A percentile compares a stretch with the other conserved stretches of the same genome.
phyloP scores from a whole-genome alignment of 2,329 filamentous ascomycete genomes.

The Aspergillus brunneoviolaceus region DNA sequence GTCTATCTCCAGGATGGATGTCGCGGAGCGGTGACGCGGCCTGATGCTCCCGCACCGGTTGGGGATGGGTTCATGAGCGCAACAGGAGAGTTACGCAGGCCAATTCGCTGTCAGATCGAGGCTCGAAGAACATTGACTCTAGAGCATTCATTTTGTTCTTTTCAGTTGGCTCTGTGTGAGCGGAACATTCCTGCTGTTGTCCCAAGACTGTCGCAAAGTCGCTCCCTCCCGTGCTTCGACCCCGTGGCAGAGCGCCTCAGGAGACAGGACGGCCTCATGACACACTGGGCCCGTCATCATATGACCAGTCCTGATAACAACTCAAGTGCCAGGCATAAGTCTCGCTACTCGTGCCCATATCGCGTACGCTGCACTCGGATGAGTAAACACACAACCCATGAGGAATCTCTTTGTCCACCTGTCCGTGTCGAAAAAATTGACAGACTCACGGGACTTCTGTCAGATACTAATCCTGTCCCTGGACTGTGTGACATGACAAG shows the following conservation, averaged over 20 bases:
- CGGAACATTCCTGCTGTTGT: neutral
- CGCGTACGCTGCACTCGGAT: slow-evolving; percentile 40
- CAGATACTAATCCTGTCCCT: slow-evolving; percentile 5
- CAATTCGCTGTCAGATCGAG: neutral
- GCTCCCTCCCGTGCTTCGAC: slow-evolving; percentile 21
- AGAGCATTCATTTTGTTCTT: neutral
- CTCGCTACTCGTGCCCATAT: slow-evolving; percentile 27
- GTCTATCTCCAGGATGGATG: neutral
- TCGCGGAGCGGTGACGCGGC: neutral
- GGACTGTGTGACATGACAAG: neutral
- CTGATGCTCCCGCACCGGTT: neutral
- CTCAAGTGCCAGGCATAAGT: neutral
- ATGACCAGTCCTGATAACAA: neutral
- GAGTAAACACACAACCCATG: slow-evolving; percentile 29
- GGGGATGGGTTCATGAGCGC: neutral
- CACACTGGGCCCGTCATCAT: neutral
- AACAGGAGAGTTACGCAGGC: neutral
- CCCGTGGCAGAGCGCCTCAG: too few relatives aligned
- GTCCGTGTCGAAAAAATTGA: slow-evolving; percentile 35
- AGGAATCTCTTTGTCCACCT: slow-evolving; percentile 30
- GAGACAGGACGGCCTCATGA: neutral
- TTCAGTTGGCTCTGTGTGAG: neutral
- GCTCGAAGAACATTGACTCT: neutral
- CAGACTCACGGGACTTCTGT: slow-evolving; percentile 24
- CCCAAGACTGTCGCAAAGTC: slow-evolving; percentile 1